These are phyloP conservation scores for Aspergillus sp. DNA, from an alignment of 2,329 filamentous ascomycete species.

Conservation along the genomic window DNA sequence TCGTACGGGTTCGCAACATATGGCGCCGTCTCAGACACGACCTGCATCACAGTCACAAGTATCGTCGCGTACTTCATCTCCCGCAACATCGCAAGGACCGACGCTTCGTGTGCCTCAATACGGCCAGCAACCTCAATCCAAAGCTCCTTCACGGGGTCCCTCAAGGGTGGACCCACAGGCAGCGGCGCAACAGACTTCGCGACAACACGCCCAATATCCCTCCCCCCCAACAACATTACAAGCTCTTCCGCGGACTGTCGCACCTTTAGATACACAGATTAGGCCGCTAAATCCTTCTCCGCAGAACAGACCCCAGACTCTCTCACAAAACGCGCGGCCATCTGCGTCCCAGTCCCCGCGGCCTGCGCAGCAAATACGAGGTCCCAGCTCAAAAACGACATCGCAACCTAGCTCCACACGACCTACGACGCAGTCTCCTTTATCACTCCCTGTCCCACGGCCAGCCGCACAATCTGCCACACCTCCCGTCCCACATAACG, in stretches of 20 bases:
- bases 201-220: not conserved
- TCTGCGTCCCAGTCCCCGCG: not conserved
- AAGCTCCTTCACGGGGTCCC: not conserved
- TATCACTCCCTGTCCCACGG: too few species aligned
- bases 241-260: not conserved
- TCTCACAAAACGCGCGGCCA: not conserved
- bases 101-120: not conserved
- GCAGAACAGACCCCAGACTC: not conserved
- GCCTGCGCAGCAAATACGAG: not conserved
- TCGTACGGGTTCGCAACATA: not conserved
- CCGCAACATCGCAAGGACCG: not conserved
- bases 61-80: not conserved
- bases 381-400: not conserved
- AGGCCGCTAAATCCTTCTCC: not conserved
- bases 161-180: not conserved
- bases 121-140: not conserved
- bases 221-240: not conserved
- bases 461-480: not conserved
- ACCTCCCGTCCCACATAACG: not conserved
- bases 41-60: not conserved
- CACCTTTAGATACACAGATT: not conserved
- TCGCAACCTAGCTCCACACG: not conserved
- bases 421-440: too few species aligned
- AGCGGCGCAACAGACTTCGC: not conserved
- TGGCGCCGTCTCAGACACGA: not conserved